Evolutionary conservation across 2,329 filamentous ascomycete species (phyloP).

Genomic region (Ramichloridium luteum): DNA sequence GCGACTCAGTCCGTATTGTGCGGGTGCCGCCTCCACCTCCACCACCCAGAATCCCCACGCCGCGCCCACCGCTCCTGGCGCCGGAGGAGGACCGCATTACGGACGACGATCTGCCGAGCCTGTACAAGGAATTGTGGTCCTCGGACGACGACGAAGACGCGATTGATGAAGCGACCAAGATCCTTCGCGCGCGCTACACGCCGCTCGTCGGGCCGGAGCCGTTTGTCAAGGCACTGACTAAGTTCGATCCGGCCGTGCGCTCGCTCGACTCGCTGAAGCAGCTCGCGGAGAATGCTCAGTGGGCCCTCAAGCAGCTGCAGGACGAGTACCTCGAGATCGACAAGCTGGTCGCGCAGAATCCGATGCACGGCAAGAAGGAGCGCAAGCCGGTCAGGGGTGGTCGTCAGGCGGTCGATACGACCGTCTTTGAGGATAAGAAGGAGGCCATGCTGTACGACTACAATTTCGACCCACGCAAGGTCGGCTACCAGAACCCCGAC

Average conservation of each 20-base stretch:
- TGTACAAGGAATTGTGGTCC: constrained; percentile 17
- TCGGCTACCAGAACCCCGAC: constrained; percentile 45
- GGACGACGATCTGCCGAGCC: constrained; percentile 19
- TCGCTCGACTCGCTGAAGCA: constrained; percentile 42
- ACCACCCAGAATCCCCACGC: constrained; percentile 19
- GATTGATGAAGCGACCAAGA: constrained; percentile 27
- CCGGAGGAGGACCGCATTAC: constrained; percentile 23
- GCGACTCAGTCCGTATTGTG: background rate
- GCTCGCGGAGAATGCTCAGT: constrained; percentile 42
- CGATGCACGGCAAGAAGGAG: constrained; percentile 35
- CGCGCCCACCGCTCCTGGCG: constrained; percentile 20
- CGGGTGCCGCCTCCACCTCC: background rate
- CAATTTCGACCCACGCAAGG: constrained; percentile 41
- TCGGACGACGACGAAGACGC: constrained; percentile 12
- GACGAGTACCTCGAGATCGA: constrained; percentile 48
- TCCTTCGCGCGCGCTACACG: constrained; percentile 29
- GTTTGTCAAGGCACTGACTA: constrained; percentile 33
- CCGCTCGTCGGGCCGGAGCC: constrained; percentile 32
- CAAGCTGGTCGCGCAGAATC: constrained; percentile 34
- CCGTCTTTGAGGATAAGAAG: constrained; percentile 47
- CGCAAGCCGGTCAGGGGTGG: constrained; percentile 41
- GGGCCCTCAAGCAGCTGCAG: constrained; percentile 43
- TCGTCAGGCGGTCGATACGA: constrained; percentile 32
- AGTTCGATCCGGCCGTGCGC: constrained; percentile 30
- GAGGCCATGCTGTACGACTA: constrained; percentile 51